Evolutionary conservation across 352 stramenopile species (phyloP).

Genomic region (Globisporangium nagaii): DNA sequence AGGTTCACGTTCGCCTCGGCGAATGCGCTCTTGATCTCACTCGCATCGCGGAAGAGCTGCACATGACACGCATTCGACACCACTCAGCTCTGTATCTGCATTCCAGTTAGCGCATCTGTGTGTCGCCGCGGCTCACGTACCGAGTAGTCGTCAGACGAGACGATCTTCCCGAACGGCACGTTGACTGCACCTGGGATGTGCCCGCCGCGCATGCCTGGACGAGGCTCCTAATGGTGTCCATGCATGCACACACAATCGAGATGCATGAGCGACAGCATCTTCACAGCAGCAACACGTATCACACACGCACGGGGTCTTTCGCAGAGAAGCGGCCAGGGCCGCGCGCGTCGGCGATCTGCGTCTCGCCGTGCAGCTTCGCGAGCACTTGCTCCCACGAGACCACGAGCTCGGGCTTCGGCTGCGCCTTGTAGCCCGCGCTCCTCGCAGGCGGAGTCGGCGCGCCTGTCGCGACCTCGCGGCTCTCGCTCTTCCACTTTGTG

Average conservation of each 20-base stretch:
- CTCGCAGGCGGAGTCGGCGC: constrained; percentile 21
- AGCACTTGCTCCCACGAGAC: constrained; percentile 61
- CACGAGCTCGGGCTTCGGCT: constrained; percentile 39
- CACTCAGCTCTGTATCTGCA: no score
- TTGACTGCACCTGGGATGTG: constrained; percentile 92
- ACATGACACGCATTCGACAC: neutral
- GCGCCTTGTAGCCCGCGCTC: constrained; percentile 35
- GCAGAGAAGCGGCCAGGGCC: constrained; percentile 83
- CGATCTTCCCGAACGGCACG: constrained; percentile 86
- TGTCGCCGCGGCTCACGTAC: no score
- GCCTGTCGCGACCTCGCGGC: constrained; percentile 31
- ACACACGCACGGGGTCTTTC: constrained; percentile 56
- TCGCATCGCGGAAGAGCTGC: constrained; percentile 67
- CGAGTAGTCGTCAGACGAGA: constrained; percentile 81
- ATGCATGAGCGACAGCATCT: neutral
- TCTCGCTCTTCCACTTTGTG: constrained; percentile 66
- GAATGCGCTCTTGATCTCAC: constrained; percentile 79
- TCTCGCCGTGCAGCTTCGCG: constrained; percentile 48
- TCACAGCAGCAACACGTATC: neutral
- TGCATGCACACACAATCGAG: no score
- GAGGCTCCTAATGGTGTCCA: constrained; percentile 90
- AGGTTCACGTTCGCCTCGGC: constrained; percentile 55
- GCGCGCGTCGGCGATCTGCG: constrained; percentile 90
- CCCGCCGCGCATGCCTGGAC: constrained; percentile 84
- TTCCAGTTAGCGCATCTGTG: no score